phyloP scores from a whole-genome alignment of 2,329 filamentous ascomycete species.

The Cordyceps javanica region DNA sequence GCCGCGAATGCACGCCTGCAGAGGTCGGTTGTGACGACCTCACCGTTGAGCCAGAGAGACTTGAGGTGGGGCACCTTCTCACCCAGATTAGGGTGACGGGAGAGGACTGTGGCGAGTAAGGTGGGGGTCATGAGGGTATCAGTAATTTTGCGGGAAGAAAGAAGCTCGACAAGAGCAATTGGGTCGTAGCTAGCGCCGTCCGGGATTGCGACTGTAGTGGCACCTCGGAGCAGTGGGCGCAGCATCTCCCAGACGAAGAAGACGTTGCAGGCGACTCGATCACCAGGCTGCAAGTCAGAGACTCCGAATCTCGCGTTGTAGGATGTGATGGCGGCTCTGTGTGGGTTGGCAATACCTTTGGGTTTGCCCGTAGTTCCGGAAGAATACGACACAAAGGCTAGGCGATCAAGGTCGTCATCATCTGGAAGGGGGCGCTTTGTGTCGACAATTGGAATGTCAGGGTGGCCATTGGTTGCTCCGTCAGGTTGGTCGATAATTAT shows the following conservation, averaged over 20 bases:
- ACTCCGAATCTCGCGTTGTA: conserved; percentile 67
- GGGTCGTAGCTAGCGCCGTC: conserved; percentile 76
- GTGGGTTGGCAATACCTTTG: conserved; percentile 78
- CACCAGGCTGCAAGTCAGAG: conserved; percentile 63
- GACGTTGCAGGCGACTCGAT: conserved; percentile 80
- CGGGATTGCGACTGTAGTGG: conserved; percentile 68
- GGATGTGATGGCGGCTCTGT: conserved; percentile 65
- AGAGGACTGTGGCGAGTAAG: conserved; percentile 66
- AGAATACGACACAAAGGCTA: conserved; percentile 77
- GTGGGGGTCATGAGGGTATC: conserved; percentile 83
- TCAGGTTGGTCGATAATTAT: conserved; percentile 55
- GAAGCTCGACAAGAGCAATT: conserved; percentile 63
- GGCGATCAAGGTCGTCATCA: conserved; percentile 63
- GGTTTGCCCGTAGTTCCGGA: conserved; percentile 72
- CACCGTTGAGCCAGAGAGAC: conserved; percentile 74
- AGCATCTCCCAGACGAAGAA: conserved; percentile 85
- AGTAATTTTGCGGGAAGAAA: conserved; percentile 60
- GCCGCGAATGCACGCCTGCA: conserved; percentile 61
- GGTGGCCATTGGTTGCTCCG: conserved; percentile 21
- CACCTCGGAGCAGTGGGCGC: conserved; percentile 67
- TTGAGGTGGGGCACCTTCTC: conserved; percentile 58
- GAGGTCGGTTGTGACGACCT: conserved; percentile 74
- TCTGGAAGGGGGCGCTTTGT: conserved; percentile 47
- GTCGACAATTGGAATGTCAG: conserved; percentile 25
- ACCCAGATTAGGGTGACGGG: conserved; percentile 61